Evolutionary conservation across 2,329 filamentous ascomycete species (phyloP).

Genomic region (Penicillium nordicum): DNA sequence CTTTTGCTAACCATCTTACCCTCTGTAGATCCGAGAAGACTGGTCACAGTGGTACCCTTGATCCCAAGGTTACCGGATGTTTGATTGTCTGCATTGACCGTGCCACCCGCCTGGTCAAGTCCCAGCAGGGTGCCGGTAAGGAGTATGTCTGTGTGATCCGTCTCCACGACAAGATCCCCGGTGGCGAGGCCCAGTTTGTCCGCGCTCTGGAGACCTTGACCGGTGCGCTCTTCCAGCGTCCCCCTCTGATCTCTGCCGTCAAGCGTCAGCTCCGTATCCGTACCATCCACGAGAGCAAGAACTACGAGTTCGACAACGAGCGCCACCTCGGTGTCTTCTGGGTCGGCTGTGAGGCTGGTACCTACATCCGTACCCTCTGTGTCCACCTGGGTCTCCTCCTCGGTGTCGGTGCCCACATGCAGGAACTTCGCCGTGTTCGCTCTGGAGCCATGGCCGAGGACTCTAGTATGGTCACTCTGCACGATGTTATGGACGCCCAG

Average conservation of each 20-base stretch:
- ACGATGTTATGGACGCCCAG: conserved; percentile 93
- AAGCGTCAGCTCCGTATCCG: conserved; percentile 98
- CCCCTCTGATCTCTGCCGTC: conserved; percentile 94
- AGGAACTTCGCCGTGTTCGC: conserved; percentile 90
- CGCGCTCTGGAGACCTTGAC: conserved; percentile 93
- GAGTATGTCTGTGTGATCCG: conserved; percentile 97
- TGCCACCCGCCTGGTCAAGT: conserved; percentile 96
- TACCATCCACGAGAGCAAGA: conserved; percentile 95
- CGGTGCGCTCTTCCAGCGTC: conserved; percentile 94
- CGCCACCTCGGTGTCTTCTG: conserved; percentile 97
- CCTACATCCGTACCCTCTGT: conserved; percentile 97
- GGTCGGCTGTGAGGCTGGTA: conserved; percentile 98
- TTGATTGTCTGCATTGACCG: conserved; percentile 94
- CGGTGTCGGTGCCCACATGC: conserved; percentile 94
- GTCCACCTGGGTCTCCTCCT: conserved; percentile 78
- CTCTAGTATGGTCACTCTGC: conserved; percentile 84
- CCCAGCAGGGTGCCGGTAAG: conserved; percentile 97
- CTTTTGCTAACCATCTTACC: conserved; percentile 16
- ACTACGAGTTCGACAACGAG: conserved; percentile 97
- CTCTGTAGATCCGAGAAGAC: conserved; percentile 78
- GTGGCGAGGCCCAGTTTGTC: conserved; percentile 87
- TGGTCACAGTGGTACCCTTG: conserved; percentile 95
- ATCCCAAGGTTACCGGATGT: conserved; percentile 96
- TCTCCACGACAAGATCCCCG: conserved; percentile 91
- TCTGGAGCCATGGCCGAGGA: conserved; percentile 93